These are phyloP conservation scores for Gossypium trilobum DNA, from an alignment of 441 rosid genomes.

Conservation along the genomic window DNA sequence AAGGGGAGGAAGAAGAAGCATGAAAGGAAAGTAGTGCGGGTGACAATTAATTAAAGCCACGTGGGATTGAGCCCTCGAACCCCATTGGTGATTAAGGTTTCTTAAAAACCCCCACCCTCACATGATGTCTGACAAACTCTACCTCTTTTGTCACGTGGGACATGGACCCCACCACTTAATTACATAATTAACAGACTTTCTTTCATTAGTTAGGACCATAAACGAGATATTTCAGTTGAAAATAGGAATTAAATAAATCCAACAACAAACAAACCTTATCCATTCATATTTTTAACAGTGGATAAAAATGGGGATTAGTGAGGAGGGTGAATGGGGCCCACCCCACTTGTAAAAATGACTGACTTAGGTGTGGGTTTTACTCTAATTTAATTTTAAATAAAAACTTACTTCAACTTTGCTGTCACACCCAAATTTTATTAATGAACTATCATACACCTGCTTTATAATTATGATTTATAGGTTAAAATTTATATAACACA, in stretches of 20 bases:
- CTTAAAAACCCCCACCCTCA: conserved; percentile 19
- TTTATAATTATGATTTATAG: no score
- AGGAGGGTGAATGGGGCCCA: not conserved
- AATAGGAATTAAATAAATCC: not conserved
- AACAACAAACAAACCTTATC: conserved; percentile 27
- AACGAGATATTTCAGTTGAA: no score
- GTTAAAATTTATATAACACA: no score
- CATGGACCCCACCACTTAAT: conserved; percentile 14
- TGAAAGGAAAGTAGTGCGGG: conserved; percentile 18
- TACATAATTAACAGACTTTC: not conserved
- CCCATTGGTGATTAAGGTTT: conserved; percentile 8
- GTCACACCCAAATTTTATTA: no score
- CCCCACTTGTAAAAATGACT: not conserved
- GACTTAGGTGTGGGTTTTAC: no score
- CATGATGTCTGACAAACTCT: conserved; percentile 49
- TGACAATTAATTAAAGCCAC: conserved; percentile 21
- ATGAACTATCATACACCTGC: no score
- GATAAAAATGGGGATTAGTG: conserved; percentile 27
- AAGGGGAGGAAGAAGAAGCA: conserved; percentile 23
- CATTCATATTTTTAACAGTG: conserved; percentile 14
- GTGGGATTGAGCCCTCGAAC: conserved; percentile 23
- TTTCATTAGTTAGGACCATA: not conserved
- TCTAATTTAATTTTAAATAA: no score
- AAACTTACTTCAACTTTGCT: no score
- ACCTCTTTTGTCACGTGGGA: conserved; percentile 49